phyloP scores from a whole-genome alignment of 1,284 basidiomycete species.

The Mrakiaceae sp. region DNA sequence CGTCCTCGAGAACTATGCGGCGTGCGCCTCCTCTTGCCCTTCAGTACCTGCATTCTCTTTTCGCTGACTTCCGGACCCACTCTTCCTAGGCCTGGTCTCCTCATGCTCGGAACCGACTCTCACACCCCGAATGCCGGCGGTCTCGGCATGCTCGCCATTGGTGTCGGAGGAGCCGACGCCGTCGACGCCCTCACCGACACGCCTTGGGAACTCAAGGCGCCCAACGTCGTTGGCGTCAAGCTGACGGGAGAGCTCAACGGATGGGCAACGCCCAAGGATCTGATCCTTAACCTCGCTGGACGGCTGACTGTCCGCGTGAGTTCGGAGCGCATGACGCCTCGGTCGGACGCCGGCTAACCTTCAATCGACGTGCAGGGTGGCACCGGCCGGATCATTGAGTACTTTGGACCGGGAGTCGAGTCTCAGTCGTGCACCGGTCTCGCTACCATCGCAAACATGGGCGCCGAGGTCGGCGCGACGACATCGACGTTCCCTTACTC shows the following conservation, averaged over 20 bases:
- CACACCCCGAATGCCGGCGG: constrained; percentile 99
- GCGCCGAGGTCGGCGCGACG: constrained; percentile 96
- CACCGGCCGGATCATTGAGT: constrained; percentile 92
- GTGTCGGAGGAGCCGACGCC: constrained; percentile 96
- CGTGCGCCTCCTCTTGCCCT: constrained; percentile 27
- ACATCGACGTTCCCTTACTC: constrained; percentile 98
- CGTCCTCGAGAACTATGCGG: constrained; percentile 94
- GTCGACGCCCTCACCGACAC: constrained; percentile 98
- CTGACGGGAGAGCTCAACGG: constrained; percentile 77
- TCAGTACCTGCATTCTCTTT: constrained; percentile 65
- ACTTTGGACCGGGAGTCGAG: constrained; percentile 89
- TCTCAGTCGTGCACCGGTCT: constrained; percentile 89
- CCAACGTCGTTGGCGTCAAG: constrained; percentile 79
- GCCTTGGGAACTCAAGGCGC: constrained; percentile 96
- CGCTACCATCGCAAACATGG: constrained; percentile 96
- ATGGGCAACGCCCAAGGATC: constrained; percentile 94
- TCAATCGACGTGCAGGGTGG: constrained; percentile 52
- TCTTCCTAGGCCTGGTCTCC: constrained; percentile 38
- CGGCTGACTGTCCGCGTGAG: constrained; percentile 82
- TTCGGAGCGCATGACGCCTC: constrained; percentile 8
- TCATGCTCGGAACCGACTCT: constrained; percentile 62
- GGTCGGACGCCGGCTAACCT: no score
- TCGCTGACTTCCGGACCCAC: constrained; percentile 30
- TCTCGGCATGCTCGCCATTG: constrained; percentile 94
- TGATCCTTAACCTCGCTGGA: constrained; percentile 89